phyloP scores from a whole-genome alignment of 1,284 basidiomycete genomes.

The Moniliophthora roreri region DNA sequence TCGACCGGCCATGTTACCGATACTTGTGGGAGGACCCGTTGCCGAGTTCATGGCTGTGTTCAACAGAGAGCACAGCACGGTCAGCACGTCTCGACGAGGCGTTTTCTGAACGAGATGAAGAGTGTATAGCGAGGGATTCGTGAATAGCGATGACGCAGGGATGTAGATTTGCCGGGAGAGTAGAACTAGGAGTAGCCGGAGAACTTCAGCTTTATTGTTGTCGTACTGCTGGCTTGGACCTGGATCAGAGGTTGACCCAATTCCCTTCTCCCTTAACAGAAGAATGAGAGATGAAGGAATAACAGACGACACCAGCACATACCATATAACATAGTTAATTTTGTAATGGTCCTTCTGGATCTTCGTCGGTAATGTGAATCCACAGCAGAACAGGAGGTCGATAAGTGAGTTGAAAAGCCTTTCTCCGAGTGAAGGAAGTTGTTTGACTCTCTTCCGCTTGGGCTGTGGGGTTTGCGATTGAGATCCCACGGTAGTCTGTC shows the following conservation, averaged over 20 bases:
- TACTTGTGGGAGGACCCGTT: conserved; percentile 43
- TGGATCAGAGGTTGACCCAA: conserved; percentile 78
- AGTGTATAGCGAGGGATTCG: conserved; percentile 72
- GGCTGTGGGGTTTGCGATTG: conserved; percentile 22
- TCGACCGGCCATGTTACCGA: conserved; percentile 64
- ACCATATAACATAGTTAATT: conserved; percentile 87
- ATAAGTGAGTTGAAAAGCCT: conserved; percentile 75
- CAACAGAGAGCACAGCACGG: conserved; percentile 86
- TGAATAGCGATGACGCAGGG: conserved; percentile 68
- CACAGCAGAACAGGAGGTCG: conserved; percentile 88
- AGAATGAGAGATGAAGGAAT: conserved; percentile 3
- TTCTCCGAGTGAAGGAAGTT: conserved; percentile 75
- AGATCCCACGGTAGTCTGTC: conserved; percentile 29
- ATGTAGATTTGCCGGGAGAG: conserved; percentile 88
- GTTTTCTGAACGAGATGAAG: conserved; percentile 76
- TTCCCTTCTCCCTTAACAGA: conserved; percentile 82
- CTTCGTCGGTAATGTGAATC: conserved; percentile 82
- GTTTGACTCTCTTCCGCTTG: conserved; percentile 40
- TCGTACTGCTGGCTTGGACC: conserved; percentile 71
- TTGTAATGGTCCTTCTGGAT: conserved; percentile 81
- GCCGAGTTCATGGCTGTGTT: conserved; percentile 82
- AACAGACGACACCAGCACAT: conserved; percentile 33
- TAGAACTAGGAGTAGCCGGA: conserved; percentile 82
- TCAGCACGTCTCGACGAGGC: conserved; percentile 79
- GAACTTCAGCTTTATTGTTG: conserved; percentile 81